Evolutionary conservation across 805 yeast species (phyloP).

Genomic region (Kuraishia molischiana): DNA sequence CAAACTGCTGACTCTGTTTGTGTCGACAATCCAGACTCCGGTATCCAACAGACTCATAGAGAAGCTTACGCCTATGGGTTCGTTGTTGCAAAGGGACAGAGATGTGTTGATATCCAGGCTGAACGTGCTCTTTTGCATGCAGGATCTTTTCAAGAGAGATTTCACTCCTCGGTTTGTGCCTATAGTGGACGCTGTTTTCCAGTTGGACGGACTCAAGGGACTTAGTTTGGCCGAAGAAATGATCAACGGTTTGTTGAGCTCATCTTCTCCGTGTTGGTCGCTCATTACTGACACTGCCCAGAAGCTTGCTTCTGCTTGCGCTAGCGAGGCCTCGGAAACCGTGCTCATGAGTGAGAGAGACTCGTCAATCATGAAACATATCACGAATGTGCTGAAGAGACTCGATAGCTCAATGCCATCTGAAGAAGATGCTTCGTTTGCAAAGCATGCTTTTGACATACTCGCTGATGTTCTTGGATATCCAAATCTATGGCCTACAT

Average conservation of each 20-base stretch:
- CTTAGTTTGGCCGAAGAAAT: not conserved
- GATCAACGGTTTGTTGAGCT: not conserved
- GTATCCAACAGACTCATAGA: slow-evolving; percentile 15
- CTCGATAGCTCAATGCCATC: not conserved
- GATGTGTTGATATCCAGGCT: slow-evolving; percentile 17
- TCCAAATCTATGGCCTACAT: not conserved
- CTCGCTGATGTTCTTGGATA: not conserved
- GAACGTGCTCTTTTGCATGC: slow-evolving; percentile 18
- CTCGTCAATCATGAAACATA: not conserved
- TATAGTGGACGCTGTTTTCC: not conserved
- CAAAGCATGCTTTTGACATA: not conserved
- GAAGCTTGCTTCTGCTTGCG: not conserved
- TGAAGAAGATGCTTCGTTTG: not conserved
- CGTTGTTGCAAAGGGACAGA: slow-evolving; percentile 14
- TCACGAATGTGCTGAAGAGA: not conserved
- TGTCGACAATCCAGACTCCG: slow-evolving; percentile 8
- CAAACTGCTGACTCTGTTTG: slow-evolving; percentile 16
- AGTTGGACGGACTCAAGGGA: not conserved
- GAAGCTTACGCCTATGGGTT: slow-evolving; percentile 22
- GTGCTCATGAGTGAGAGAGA: not conserved
- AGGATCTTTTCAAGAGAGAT: slow-evolving; percentile 17
- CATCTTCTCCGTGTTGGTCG: not conserved
- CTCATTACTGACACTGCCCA: not conserved
- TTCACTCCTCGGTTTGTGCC: slow-evolving; percentile 6
- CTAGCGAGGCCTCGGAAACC: not conserved